These are phyloP conservation scores for Acorus gramineus DNA, from an alignment of 106 monocot species.

Conservation along the genomic window DNA sequence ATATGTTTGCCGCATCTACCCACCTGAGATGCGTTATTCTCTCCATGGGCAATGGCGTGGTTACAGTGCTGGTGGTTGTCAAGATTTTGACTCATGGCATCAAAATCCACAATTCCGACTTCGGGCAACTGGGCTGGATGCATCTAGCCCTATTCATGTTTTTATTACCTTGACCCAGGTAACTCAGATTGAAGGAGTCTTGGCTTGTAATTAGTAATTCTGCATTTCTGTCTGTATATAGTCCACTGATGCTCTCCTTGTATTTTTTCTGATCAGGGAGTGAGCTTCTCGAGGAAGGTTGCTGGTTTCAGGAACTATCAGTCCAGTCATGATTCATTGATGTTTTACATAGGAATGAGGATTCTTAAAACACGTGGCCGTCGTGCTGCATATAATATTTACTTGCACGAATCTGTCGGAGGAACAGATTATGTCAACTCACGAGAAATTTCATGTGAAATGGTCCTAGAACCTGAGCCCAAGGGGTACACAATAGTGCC, in stretches of 20 bases:
- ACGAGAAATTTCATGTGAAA: slow-evolving; percentile 94
- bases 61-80: slow-evolving; percentile 94
- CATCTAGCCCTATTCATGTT: slow-evolving; percentile 73
- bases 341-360: slow-evolving; percentile 97
- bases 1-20: slow-evolving; percentile 95
- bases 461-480: slow-evolving; percentile 86
- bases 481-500: slow-evolving; percentile 97
- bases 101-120: slow-evolving; percentile 94
- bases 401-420: slow-evolving; percentile 95
- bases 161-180: slow-evolving; percentile 98
- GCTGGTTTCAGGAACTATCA: slow-evolving; percentile 82
- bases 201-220: neutral
- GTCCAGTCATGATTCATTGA: slow-evolving; percentile 78
- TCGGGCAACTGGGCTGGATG: slow-evolving; percentile 56
- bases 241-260: neutral
- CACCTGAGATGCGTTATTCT: slow-evolving; percentile 88
- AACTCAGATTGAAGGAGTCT: neutral
- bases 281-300: slow-evolving; percentile 79
- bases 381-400: slow-evolving; percentile 97
- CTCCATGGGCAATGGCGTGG: slow-evolving; percentile 96
- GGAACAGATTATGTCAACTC: slow-evolving; percentile 99
- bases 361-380: slow-evolving; percentile 84
- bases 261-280: slow-evolving; percentile 49
- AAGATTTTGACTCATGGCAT: slow-evolving; percentile 98
- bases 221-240: neutral